phyloP scores from a whole-genome alignment of 805 yeast genomes.

The Huiozyma sinensis region DNA sequence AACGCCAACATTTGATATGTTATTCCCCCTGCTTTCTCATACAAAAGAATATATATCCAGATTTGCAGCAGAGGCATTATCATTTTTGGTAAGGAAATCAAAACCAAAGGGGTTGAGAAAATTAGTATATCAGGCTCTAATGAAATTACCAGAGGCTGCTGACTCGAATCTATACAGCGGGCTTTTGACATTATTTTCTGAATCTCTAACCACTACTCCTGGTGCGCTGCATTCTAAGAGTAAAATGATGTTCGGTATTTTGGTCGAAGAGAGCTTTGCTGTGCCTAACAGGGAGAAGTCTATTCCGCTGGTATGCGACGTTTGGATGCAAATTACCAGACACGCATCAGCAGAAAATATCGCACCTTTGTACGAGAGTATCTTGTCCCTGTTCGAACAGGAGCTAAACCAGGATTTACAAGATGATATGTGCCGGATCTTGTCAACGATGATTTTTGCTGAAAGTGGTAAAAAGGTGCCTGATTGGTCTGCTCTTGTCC shows the following conservation, averaged over 20 bases:
- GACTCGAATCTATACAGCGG: constrained; percentile 45
- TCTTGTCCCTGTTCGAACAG: constrained; percentile 17
- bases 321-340: constrained; percentile 41
- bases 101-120: constrained; percentile 34
- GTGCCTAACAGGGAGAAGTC: constrained; percentile 3
- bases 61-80: constrained; percentile 83
- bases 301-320: constrained; percentile 45
- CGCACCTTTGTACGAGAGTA: constrained; percentile 32
- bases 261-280: constrained; percentile 29
- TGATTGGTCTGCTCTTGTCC: constrained; percentile 34
- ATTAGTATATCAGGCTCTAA: constrained; percentile 37
- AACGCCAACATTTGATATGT: constrained; percentile 53
- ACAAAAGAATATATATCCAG: constrained; percentile 58
- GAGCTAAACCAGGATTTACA: constrained; percentile 8
- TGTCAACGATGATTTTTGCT: constrained; percentile 45
- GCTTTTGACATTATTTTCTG: constrained; percentile 52
- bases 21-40: constrained; percentile 52
- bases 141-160: constrained; percentile 26
- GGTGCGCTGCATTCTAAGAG: constrained; percentile 70
- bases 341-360: constrained; percentile 45
- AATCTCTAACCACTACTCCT: constrained; percentile 61
- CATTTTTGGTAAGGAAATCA: constrained; percentile 70
- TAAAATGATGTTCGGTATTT: constrained; percentile 34
- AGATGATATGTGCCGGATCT: constrained; percentile 31
- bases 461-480: constrained; percentile 59